A percentile compares a stretch with the other conserved stretches of the same genome.
phyloP scores from a whole-genome alignment of 1,284 basidiomycete genomes.

The Cutaneotrichosporon cyanovorans region DNA sequence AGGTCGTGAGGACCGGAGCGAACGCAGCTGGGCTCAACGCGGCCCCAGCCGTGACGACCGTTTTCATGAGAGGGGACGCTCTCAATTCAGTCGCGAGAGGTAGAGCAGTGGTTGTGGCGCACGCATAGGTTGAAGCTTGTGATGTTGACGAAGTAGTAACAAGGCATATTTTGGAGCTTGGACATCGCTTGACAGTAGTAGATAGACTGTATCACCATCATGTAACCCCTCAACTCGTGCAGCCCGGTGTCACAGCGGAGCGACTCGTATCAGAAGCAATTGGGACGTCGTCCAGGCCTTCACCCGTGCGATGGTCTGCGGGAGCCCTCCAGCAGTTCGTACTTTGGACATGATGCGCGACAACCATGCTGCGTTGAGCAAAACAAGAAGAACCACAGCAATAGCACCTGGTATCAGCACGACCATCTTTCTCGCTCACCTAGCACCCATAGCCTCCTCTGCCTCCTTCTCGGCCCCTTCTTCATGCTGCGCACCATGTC shows the following conservation, averaged over 20 bases:
- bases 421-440: conserved; percentile 9
- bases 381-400: conserved; percentile 17
- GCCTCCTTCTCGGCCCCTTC: conserved; percentile 10
- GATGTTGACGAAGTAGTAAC: too few relatives aligned
- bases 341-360: conserved; percentile 10
- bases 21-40: too few relatives aligned
- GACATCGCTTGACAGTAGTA: not conserved
- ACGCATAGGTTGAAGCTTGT: too few relatives aligned
- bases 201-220: too few relatives aligned
- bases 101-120: too few relatives aligned
- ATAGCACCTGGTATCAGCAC: conserved; percentile 11
- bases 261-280: too few relatives aligned
- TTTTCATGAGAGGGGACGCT: too few relatives aligned
- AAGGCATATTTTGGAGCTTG: not conserved
- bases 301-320: not conserved
- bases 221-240: not conserved
- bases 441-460: not conserved
- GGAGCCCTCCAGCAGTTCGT: conserved; percentile 10
- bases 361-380: conserved; percentile 20
- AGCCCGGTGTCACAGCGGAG: too few relatives aligned
- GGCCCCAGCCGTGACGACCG: too few relatives aligned
- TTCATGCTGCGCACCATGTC: conserved; percentile 33
- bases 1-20: too few relatives aligned
- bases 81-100: too few relatives aligned
- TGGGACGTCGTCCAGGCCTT: too few relatives aligned